Percentiles rank a stretch among this genome's conserved stretches.
phyloP scores from a whole-genome alignment of 495 filamentous ascomycete genomes.

The Lepraria neglecta region DNA sequence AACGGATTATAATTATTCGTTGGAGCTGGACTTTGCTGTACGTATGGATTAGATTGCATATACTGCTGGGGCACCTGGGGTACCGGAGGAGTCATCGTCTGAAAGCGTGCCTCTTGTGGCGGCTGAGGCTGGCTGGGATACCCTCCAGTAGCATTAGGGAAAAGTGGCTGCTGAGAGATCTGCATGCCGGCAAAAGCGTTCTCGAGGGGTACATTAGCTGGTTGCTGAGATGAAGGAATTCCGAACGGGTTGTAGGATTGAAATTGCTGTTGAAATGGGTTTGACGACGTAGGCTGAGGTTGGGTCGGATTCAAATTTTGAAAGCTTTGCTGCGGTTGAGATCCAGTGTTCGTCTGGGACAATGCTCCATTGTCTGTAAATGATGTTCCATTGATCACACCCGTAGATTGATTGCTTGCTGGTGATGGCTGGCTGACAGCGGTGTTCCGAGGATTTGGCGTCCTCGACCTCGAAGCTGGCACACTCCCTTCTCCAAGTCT shows the following conservation, averaged over 20 bases:
- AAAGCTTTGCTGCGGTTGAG: conserved; percentile 10
- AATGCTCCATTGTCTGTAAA: conserved; percentile 11
- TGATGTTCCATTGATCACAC: conserved; percentile 18
- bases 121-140: conserved; percentile 51
- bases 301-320: conserved; percentile 6
- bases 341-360: conserved; percentile 4
- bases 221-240: conserved; percentile 34
- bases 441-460: conserved; percentile 29
- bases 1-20: conserved; percentile 60
- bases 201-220: conserved; percentile 52
- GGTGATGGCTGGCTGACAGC: conserved; percentile 26
- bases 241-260: conserved; percentile 65
- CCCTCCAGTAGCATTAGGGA: conserved; percentile 80
- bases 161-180: conserved; percentile 65
- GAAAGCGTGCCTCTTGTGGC: conserved; percentile 41
- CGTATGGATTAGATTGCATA: conserved; percentile 38
- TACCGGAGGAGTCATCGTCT: conserved; percentile 55
- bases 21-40: conserved; percentile 40
- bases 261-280: conserved; percentile 31
- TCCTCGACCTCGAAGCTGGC: conserved; percentile 37
- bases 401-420: conserved; percentile 11
- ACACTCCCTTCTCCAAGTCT: conserved; percentile 64
- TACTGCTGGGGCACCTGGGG: conserved; percentile 52
- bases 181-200: conserved; percentile 67
- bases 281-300: conserved; percentile 7